Base-by-base conservation (phyloP, 805 yeast species). In the Lipomyces orientalis region DNA sequence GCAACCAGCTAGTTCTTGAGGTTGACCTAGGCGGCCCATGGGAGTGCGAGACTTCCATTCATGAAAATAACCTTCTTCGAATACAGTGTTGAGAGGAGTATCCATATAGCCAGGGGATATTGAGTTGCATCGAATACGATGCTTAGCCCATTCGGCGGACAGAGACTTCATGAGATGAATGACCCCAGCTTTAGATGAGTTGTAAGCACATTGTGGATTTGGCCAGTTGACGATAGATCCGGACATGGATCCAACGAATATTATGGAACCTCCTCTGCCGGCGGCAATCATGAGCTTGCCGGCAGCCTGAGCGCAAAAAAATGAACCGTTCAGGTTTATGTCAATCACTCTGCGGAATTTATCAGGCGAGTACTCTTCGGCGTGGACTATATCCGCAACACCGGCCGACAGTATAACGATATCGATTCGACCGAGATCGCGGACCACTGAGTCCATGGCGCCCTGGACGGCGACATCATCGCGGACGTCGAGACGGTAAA, bases 181-280 rank as follows among this genome's bases (percentile, higher is more conserved):
- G n/a, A n/a, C n/a, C n/a, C n/a, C n/a, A n/a, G n/a, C n/a, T n/a
- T n/a, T n/a, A n/a, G n/a, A n/a, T n/a, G n/a, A n/a, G n/a, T n/a
- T n/a, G n/a, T n/a, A n/a, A n/a, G n/a, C n/a, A n/a, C n/a, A n/a
- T n/a, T n/a, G n/a, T n/a, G n/a, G n/a, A n/a, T n/a, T n/a, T n/a
- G n/a, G n/a, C n/a, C n/a, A n/a, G n/a, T n/a, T n/a, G n/a, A n/a
- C n/a, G n/a, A n/a, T n/a, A n/a, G n/a, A n/a, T n/a, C n/a, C n/a
- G n/a, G n/a, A 86, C 90, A 87, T 88, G 72, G 90, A 86, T n/a
- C 90, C 90, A 73, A 88, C 83, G 79, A 88, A 85, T 64, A 87
- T 84, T 68, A 87, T 82, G 25, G 89, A 82, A 46, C 90, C 90
- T 19, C 83, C 83, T 62, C n/a, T n/a, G n/a, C n/a, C n/a, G n/a